These are phyloP conservation scores for Cladorrhinum sp. DNA, from an alignment of 2,329 filamentous ascomycete genomes.

Conservation along the genomic window DNA sequence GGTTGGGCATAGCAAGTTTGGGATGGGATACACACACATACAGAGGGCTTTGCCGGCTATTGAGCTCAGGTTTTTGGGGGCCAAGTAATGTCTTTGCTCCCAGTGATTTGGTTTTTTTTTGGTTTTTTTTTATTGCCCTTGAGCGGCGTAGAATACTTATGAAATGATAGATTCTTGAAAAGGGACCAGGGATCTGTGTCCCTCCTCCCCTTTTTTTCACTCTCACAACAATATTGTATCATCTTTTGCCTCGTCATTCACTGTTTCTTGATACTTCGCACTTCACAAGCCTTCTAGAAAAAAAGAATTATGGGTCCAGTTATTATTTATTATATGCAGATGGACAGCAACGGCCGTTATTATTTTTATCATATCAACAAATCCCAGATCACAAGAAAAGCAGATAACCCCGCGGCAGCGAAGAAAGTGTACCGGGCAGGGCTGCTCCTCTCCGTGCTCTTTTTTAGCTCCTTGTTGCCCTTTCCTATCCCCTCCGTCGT, in stretches of 20 bases:
- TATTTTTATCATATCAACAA: conserved; percentile 50
- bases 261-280: no score
- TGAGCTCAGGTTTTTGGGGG: background rate
- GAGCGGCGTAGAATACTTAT: background rate
- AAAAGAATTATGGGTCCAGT: background rate
- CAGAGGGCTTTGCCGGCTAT: background rate
- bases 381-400: conserved; percentile 75
- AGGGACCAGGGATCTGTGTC: background rate
- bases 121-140: background rate
- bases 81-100: background rate
- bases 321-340: background rate
- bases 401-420: conserved; percentile 71
- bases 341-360: background rate
- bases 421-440: conserved; percentile 77
- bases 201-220: background rate
- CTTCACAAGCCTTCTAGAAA: no score
- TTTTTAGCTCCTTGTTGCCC: conserved; percentile 88
- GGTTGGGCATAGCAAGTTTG: background rate
- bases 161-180: background rate
- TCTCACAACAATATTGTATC: background rate
- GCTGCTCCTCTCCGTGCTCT: conserved; percentile 69
- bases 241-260: background rate
- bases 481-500: conserved; percentile 84
- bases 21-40: background rate
- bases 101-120: background rate